These are phyloP conservation scores for Lithospermum erythrorhizon DNA, from an alignment of 257 asterid genomes.

Conservation along the genomic window DNA sequence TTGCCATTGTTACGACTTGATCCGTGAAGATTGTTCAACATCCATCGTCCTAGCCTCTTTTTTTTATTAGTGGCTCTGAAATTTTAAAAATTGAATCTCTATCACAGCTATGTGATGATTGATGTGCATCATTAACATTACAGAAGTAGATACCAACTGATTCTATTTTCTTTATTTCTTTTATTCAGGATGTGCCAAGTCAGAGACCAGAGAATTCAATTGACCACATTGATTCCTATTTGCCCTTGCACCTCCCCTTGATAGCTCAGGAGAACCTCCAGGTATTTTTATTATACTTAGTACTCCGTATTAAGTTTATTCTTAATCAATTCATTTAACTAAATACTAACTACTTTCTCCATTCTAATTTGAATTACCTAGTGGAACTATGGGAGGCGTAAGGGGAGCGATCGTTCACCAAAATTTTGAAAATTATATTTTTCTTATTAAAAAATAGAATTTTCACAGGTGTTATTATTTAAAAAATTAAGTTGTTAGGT, in stretches of 20 bases:
- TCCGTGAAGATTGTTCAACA: not conserved
- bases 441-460: too few relatives aligned
- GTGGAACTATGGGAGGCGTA: too few relatives aligned
- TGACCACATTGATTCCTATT: constrained; percentile 23
- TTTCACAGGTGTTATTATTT: too few relatives aligned
- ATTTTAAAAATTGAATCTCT: not conserved
- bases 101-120: not conserved
- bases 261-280: constrained; percentile 21
- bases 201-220: constrained; percentile 28
- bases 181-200: constrained; percentile 12
- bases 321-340: not conserved
- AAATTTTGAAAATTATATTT: too few relatives aligned
- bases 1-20: not conserved
- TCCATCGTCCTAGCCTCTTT: not conserved
- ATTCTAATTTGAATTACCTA: too few relatives aligned
- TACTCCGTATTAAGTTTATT: not conserved
- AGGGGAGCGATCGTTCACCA: too few relatives aligned
- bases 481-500: too few relatives aligned
- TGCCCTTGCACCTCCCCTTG: constrained; percentile 41
- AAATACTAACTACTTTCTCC: not conserved
- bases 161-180: not conserved
- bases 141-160: not conserved
- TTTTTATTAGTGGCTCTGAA: not conserved
- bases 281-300: constrained; percentile 20
- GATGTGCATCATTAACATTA: not conserved